Percentiles rank a stretch among this genome's conserved stretches.
These are phyloP conservation scores for Fraxinus latifolia DNA, from an alignment of 305 asterid species.

Conservation along the genomic window DNA sequence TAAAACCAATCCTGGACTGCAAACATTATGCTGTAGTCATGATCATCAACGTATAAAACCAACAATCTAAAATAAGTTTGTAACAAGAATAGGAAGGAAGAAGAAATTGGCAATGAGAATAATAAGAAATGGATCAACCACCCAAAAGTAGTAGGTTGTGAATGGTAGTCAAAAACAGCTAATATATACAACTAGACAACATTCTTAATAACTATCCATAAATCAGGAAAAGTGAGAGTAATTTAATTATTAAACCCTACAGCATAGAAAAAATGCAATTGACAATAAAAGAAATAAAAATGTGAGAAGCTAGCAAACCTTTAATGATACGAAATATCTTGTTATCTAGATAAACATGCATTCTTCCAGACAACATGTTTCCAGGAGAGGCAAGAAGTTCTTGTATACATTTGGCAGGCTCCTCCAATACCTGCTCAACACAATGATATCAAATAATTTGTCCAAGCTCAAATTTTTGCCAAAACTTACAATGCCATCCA, in stretches of 20 bases:
- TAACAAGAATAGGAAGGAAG: not conserved
- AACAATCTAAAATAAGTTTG: not conserved
- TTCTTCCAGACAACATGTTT: constrained; percentile 65
- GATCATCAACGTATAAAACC: not conserved
- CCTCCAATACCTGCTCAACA: constrained; percentile 63
- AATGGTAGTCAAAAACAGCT: not conserved
- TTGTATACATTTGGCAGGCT: constrained; percentile 57
- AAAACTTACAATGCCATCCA: not conserved
- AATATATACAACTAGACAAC: not conserved
- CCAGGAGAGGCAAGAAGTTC: constrained; percentile 66
- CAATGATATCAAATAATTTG: constrained; percentile 23
- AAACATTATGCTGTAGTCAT: not conserved
- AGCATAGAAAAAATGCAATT: not conserved
- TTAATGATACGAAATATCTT: constrained; percentile 61
- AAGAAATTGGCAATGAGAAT: not conserved
- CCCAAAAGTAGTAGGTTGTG: not conserved
- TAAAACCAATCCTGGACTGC: not conserved
- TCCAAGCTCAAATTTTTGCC: not conserved
- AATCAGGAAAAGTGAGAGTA: not conserved
- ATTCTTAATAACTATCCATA: not conserved
- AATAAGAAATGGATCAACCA: not conserved
- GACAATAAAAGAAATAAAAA: not conserved
- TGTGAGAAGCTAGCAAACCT: constrained; percentile 42
- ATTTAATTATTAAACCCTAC: not conserved
- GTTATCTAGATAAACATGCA: constrained; percentile 65